Evolutionary conservation across 352 stramenopile species (phyloP), one percentile per base, ranked within the genome.

Genomic region (Pythium oligandrum): DNA sequence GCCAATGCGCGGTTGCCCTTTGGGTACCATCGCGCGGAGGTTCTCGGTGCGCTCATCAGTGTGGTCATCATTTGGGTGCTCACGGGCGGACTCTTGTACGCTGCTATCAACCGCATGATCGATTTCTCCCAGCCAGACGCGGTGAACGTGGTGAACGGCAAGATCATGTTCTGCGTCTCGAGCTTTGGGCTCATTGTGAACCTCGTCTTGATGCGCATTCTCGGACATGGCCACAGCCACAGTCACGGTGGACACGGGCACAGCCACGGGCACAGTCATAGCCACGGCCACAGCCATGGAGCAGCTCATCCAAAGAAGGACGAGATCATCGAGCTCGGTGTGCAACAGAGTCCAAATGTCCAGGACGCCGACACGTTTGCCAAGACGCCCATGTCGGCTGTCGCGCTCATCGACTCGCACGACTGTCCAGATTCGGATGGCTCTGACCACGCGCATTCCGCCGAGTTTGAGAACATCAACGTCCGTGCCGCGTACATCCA

Each of bases 401-500:
- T 90, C 48, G 79, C 79, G 17, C 64, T 90, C 4, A 90, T 90
- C 55, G 75, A 88, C 48, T 50, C 51, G 35, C 44, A 45, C 56
- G 48, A 61, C 39, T 51, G 51, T 33, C 55, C 68, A 39, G 56
- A 63, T 37, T 45, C 17, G 62, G 1, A 37, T 35, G 9, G 12
- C 39, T 51, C 36, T 17, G 12, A 46, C 11, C 17, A 45, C 6
- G 45, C 53, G 44, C 60, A 75, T 48, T 67, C 70, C 39, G 69
- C 73, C 2, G 66, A 70, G 39, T 81, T 84, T 55, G 71, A 89
- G 53, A 98, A 98, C 64, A 86, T 98, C 43, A 98, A 98, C 58
- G 79, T 99, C n/a, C 78, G 89, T n/a, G 96, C 96, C 17, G 96
- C 97, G 4, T 98, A 98, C 70, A 88, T 99, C 55, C 97, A 99